Evolutionary conservation across 1,284 basidiomycete genomes (phyloP), one percentile per base, ranked within the genome.

Genomic region (Polyporus tsugae): DNA sequence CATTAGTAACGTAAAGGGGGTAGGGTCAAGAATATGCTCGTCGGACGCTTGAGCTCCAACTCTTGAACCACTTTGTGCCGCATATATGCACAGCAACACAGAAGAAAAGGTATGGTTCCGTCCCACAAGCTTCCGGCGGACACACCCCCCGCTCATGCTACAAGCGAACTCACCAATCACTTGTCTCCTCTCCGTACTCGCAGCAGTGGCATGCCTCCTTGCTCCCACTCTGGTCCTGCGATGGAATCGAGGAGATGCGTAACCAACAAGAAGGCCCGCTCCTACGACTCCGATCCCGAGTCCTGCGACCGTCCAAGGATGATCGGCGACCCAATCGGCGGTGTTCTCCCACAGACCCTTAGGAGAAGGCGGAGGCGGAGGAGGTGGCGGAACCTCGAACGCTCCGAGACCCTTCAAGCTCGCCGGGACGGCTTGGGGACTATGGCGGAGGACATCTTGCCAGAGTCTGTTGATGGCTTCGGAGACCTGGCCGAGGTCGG

Each of bases 371-470:
- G 86, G 85, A 0, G 87, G 87, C 0, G 90, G 89, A 0, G 89
- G 89, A 0, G 85, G 85, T 0, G 80, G 84, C 49, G 91, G 90
- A 0, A 94, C 85, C 68, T 93, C 87, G 71, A 94, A 92, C 70
- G 88, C 84, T 4, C 90, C 91, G 11, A 93, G 83, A 53, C 85
- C 84, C 41, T 89, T 87, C 66, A 94, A 83, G 62, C 85, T 80
- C 2, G 58, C 42, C n/a, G 90, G 86, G 63, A 92, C 72, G 38
- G 80, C 83, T 66, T 85, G 84, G 25, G 92, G 93, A 35, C 93
- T 92, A 78, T 92, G 94, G 62, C 93, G 89, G 61, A 91, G 86
- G 72, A 95, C 87, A 76, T 95, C 93, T 35, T 87, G 80, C 90
- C 91, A 94, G 65, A 94, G 83, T 53, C 89, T 86, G 72, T 89